Base-by-base conservation (phyloP, 352 stramenopile genomes). In the Phytophthora ramorum region DNA sequence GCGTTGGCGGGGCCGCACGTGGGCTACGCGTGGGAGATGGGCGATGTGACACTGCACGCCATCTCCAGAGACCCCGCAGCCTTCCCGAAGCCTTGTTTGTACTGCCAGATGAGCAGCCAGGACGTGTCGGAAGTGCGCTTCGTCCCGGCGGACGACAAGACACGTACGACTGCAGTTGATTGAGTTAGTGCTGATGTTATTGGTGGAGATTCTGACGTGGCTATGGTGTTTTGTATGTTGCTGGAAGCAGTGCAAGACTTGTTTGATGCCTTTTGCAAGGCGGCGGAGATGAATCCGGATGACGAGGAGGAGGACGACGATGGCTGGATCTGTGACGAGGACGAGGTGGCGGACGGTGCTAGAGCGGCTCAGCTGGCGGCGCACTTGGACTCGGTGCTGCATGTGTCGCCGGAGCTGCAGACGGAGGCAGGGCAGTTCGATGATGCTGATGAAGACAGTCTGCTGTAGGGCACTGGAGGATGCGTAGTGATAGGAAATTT, bases 291-390 rank as follows among this genome's bases (percentile, higher is more conserved):
- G 73, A 95, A 95, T 71, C 87, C 87, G 5, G 85, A 93, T 57
- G 83, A 91, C 17, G 75, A 78, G 34, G 80, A 78, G 0, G 71
- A 48, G 10, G 77, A 75, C 1, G 79, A 78, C 40, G 84, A 87
- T 37, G 83, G 79, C 2, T 95, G 87, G 87, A 92, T 95, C 69
- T 95, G 85, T 66, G 80, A 95, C 69, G 81, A 87, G 53, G 78
- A 93, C 34, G 87, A 95, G 68, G 81, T 95, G 20, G 71, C 54
- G 0, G 76, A 83, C 44, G 85, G 85, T n/a, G 87, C 81, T 3
- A 73, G 84, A 46, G 83, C 81, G 32, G 79, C 78, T 8, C 62
- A 86, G 45, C 71, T 93, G 50, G 79, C 78, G 32, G 81, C 87
- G 24, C 81, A 87, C 48, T 71, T 93, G 41, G 87, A 93, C 66